These are phyloP conservation scores for Apophysomyces variabilis DNA, from an alignment of 371 early-diverging fungal genomes.

Conservation along the genomic window DNA sequence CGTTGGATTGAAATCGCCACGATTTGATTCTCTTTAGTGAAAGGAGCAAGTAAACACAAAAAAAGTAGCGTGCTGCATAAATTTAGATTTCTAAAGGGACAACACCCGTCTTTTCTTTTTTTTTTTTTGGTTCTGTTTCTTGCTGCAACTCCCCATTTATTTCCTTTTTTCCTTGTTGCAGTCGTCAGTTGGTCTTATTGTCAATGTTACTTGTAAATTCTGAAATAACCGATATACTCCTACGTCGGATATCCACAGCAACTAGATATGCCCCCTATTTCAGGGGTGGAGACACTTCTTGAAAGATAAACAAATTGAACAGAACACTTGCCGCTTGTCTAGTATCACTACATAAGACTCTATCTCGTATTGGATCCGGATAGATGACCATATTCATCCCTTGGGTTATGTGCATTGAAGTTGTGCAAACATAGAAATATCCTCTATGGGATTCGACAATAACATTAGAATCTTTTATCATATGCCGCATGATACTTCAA, in stretches of 20 bases:
- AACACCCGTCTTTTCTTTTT: background rate
- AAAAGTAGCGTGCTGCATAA: background rate
- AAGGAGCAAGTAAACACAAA: background rate
- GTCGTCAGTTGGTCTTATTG: constrained; percentile 8
- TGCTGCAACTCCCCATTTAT: constrained; percentile 1
- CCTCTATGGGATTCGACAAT: no score
- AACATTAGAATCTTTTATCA: no score
- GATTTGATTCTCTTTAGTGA: background rate
- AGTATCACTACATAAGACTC: no score
- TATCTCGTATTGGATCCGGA: no score
- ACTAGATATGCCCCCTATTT: background rate
- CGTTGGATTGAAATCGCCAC: constrained; percentile 10
- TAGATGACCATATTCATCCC: no score
- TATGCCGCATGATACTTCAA: no score
- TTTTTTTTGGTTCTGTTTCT: constrained; percentile 3
- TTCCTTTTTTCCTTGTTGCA: background rate
- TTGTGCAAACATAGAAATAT: no score
- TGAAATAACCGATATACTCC: constrained; percentile 2
- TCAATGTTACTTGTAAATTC: constrained; percentile 6
- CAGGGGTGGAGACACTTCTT: background rate
- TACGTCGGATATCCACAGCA: constrained; percentile 8
- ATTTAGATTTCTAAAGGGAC: constrained; percentile 8
- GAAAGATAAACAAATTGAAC: background rate
- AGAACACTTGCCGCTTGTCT: background rate
- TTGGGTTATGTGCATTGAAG: no score